Percentiles rank a stretch among this genome's conserved stretches.
phyloP scores from a whole-genome alignment of 441 rosid species.

The Viola pubescens region DNA sequence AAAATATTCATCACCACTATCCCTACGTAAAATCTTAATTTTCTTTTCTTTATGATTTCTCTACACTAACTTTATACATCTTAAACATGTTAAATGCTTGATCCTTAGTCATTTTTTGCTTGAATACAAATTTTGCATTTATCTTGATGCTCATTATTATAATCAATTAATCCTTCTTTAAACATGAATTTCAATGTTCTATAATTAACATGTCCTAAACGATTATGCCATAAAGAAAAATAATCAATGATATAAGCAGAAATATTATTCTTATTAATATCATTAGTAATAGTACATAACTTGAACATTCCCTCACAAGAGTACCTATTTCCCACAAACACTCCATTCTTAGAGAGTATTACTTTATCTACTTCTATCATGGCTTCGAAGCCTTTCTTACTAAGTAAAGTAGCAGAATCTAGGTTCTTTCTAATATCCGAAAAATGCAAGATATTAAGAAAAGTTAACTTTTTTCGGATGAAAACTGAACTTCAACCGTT shows the following conservation, averaged over 20 bases:
- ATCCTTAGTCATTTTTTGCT: too few species aligned
- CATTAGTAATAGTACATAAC: not conserved
- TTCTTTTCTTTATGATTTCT: not conserved
- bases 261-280: not conserved
- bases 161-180: not conserved
- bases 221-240: not conserved
- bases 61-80: not conserved
- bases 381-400: not conserved
- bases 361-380: not conserved
- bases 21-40: not conserved
- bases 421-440: not conserved
- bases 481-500: not conserved
- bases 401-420: not conserved
- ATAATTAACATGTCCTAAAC: not conserved
- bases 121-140: too few species aligned
- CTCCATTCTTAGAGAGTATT: not conserved
- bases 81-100: too few species aligned
- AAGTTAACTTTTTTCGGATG: slow-evolving; percentile 3
- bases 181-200: not conserved
- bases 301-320: slow-evolving; percentile 8
- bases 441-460: not conserved
- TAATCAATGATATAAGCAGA: not conserved
- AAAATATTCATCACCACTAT: not conserved
- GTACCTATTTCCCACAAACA: slow-evolving; percentile 1
- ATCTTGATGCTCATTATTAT: not conserved